Base-by-base conservation (phyloP, 257 asterid genomes). In the Solanum clarkiae region DNA sequence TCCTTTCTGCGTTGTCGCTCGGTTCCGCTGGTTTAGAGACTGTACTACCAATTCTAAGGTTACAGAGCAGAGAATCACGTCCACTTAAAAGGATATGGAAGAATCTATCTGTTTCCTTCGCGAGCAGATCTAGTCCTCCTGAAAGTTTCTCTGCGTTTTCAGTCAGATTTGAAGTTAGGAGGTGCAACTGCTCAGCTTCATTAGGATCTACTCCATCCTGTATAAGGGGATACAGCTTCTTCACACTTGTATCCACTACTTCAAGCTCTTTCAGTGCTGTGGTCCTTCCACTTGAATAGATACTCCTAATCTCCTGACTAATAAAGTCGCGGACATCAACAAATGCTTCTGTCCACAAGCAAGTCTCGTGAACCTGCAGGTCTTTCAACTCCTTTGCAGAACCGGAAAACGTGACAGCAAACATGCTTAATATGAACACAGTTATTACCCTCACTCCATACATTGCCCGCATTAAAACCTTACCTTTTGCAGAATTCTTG, bases 391-490 rank as follows among this genome's bases (percentile, higher is more conserved):
- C 94, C 80, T 90, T 88, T 36, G 93, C 83, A n/a, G 98, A 93
- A 59, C 98, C 97, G 2, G 94, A 93, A 84, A 95, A 92, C n/a
- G 93, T 91, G 80, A 91, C 91, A 45, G 93, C 94, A 86, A 94
- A 88, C 80, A 93, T 88, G 85, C 93, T 90, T 69, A 97, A 94
- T 15, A 95, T 70, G 68, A 93, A 88, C 40, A 95, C 91, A 44
- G 97, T 94, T 5, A 91, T 91, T 62, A 91, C 92, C 87, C 88
- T 93, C 40, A 94, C 96, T 49, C 98, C 99, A 42, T 91, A 92
- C 97, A 95, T 92, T 26, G 97, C 98, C 85, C 69, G 92, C 98
- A 94, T 95, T 88, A 95, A 79, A 66, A 94, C 92, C 89, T 91
- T 92, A 14, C 98, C 99, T 86, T 93, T 93, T 4, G 94, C 89